Evolutionary conservation across 1,139 yeast species (phyloP), one percentile per base, ranked within the genome.

Genomic region (Geotrichum candidum): DNA sequence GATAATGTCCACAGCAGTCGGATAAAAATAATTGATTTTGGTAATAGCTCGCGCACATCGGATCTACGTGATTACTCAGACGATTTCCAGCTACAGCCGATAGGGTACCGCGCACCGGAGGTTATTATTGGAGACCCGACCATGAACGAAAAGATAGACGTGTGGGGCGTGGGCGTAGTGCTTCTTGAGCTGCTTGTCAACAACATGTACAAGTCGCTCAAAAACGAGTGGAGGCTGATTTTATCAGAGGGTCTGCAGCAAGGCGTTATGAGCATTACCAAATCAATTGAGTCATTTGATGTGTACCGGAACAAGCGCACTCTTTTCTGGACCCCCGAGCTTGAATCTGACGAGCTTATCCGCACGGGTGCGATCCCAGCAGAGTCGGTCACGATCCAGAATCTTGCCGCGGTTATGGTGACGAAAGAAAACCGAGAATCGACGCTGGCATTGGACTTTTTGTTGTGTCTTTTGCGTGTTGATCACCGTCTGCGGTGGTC

Each of bases 401-500:
- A 41, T 54, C 46, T 58, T 27, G 62, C 58, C 23, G 51, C 27
- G 27, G 58, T 60, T 41, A 58, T 58, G 55, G 46, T 13, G 29
- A 35, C 41, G 3, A 46, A 15, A 23, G 53, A 58, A 54, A 53
- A 23, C 31, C 54, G 22, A 27, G 61, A 52, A 51, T 60, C 51
- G 31, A 57, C 6, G 35, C 59, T 57, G 35, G 63, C 56, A 33
- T 53, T 54, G 18, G 61, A 53, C 38, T 70, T 70, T 53, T 60
- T 70, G n/a, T 52, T 50, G 35, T 56, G 65, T 31, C 56, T 70
- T 54, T 58, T 90, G 38, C 87, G 94, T 74, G 94, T 89, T 54
- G 96, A 90, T 73, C 92, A 88, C 56, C 81, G 85, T 68, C 85
- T 84, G 68, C 81, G 96, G 71, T 95, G 96, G 5, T 82, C 85